These are phyloP conservation scores for Saitozyma sp. DNA, from an alignment of 768 basidiomycete species.

Conservation along the genomic window DNA sequence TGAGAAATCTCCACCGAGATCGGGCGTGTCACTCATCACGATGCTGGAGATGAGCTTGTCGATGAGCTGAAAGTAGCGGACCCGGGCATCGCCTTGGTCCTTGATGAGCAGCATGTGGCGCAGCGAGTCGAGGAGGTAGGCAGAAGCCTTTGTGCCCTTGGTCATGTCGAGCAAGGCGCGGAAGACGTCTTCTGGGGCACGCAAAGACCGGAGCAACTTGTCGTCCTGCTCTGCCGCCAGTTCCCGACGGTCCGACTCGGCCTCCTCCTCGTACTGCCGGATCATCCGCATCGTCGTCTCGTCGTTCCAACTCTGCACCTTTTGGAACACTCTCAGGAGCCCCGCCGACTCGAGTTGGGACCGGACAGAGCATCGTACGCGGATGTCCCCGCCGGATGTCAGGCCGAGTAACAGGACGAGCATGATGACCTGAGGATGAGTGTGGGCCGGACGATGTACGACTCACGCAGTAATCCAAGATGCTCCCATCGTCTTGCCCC, in stretches of 20 bases:
- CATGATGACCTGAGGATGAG: slow-evolving; percentile 18
- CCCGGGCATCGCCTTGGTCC: slow-evolving; percentile 78
- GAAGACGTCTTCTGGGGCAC: slow-evolving; percentile 82
- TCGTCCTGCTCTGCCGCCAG: slow-evolving; percentile 74
- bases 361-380: slow-evolving; percentile 67
- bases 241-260: slow-evolving; percentile 73
- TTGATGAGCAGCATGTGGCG: slow-evolving; percentile 88
- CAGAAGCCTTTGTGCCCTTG: slow-evolving; percentile 72
- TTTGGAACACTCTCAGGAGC: slow-evolving; percentile 67
- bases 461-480: slow-evolving; percentile 58
- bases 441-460: neutral
- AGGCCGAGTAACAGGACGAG: slow-evolving; percentile 29
- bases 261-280: slow-evolving; percentile 60
- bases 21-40: slow-evolving; percentile 85
- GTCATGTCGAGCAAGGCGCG: slow-evolving; percentile 74
- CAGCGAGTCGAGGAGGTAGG: slow-evolving; percentile 89
- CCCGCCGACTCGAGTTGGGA: slow-evolving; percentile 87
- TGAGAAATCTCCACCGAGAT: slow-evolving; percentile 67
- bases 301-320: slow-evolving; percentile 68
- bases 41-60: slow-evolving; percentile 86
- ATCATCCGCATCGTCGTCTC: slow-evolving; percentile 68
- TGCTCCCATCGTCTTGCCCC: slow-evolving; percentile 46
- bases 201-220: slow-evolving; percentile 71
- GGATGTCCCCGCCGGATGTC: slow-evolving; percentile 28
- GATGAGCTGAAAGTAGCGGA: slow-evolving; percentile 86